phyloP scores from a whole-genome alignment of 139 green algal genomes.

The Diplosphaera chodatii region DNA sequence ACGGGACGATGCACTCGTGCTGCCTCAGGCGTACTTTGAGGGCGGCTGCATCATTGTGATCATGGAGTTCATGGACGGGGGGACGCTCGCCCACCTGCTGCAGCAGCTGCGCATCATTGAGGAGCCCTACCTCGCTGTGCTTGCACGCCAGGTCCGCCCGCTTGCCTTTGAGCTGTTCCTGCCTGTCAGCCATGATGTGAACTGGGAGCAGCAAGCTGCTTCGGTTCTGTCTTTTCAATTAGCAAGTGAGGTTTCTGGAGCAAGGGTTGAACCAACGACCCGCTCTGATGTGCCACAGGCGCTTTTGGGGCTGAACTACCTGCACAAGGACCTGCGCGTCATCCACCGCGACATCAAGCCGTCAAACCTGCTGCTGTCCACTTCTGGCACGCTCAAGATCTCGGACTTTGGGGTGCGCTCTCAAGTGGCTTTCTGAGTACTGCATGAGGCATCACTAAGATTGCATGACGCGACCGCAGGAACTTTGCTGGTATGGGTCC shows the following conservation, averaged over 20 bases:
- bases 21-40: slow-evolving; percentile 33
- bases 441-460: neutral
- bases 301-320: slow-evolving; percentile 46
- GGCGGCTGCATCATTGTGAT: slow-evolving; percentile 44
- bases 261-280: no score
- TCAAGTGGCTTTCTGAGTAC: neutral
- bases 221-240: neutral
- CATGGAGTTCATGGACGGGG: slow-evolving; percentile 14
- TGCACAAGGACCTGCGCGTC: slow-evolving; percentile 49
- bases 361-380: slow-evolving; percentile 68
- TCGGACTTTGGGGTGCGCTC: slow-evolving; percentile 58
- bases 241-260: no score
- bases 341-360: slow-evolving; percentile 79
- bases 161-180: no score
- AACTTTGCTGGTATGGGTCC: no score
- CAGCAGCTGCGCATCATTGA: slow-evolving; percentile 2
- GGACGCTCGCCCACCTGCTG: slow-evolving; percentile 12
- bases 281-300: slow-evolving; percentile 6
- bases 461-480: no score
- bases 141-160: slow-evolving; percentile 38
- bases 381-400: slow-evolving; percentile 55
- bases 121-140: slow-evolving; percentile 38
- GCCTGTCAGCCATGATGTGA: no score
- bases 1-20: no score
- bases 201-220: no score